Evolutionary conservation across 2,329 filamentous ascomycete species (phyloP).

Genomic region (Beauveria brongniartii): DNA sequence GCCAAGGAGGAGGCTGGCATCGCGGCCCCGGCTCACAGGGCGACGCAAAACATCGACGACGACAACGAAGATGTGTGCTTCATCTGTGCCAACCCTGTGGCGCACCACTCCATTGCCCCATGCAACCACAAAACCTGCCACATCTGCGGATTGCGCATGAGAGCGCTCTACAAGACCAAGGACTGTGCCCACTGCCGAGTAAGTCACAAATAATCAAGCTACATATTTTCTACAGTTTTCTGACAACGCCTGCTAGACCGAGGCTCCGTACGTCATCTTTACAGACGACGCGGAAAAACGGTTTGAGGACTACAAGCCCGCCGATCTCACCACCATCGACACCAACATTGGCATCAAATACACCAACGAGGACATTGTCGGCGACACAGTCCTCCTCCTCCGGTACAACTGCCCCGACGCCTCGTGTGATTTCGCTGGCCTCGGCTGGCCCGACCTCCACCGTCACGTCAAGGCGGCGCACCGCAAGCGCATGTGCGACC

Average conservation of each 20-base stretch:
- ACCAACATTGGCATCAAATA: slow-evolving; percentile 87
- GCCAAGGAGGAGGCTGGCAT: slow-evolving; percentile 28
- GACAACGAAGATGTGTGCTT: slow-evolving; percentile 82
- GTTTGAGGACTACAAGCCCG: slow-evolving; percentile 71
- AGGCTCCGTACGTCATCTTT: slow-evolving; percentile 80
- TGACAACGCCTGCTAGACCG: slow-evolving; percentile 36
- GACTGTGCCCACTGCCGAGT: slow-evolving; percentile 94
- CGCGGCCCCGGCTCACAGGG: slow-evolving; percentile 16
- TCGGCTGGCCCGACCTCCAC: slow-evolving; percentile 50
- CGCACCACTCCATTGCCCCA: slow-evolving; percentile 80
- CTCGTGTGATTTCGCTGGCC: slow-evolving; percentile 71
- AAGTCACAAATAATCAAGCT: slow-evolving; percentile 26
- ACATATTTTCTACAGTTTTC: background rate
- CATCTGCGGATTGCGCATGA: slow-evolving; percentile 84
- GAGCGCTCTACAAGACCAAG: slow-evolving; percentile 92
- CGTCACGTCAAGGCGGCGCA: slow-evolving; percentile 78
- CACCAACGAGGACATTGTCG: slow-evolving; percentile 79
- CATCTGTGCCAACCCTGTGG: slow-evolving; percentile 87
- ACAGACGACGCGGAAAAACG: slow-evolving; percentile 76
- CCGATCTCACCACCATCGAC: slow-evolving; percentile 71
- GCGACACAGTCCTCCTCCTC: slow-evolving; percentile 79
- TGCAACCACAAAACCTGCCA: slow-evolving; percentile 97
- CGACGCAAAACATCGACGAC: slow-evolving; percentile 18
- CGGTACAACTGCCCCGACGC: slow-evolving; percentile 91
- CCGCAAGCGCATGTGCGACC: slow-evolving; percentile 81